Evolutionary conservation across 140 eudicot genomes (phyloP).

Genomic region (Oenanthe javanica): DNA sequence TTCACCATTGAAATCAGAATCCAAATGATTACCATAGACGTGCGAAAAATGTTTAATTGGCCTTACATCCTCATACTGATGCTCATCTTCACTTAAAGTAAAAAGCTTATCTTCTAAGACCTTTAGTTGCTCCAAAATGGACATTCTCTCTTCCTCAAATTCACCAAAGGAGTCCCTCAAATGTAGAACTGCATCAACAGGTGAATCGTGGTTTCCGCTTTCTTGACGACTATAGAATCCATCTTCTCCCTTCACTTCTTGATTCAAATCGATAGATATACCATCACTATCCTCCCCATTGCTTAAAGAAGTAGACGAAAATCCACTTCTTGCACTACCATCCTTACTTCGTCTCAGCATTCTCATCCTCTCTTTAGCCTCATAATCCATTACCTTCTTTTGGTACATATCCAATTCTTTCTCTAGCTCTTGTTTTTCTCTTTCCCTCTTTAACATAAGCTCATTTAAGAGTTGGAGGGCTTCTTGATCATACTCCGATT

Average conservation of each 20-base stretch:
- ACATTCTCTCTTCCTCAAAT: constrained; percentile 77
- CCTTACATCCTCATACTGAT: constrained; percentile 36
- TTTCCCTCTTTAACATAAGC: constrained; percentile 71
- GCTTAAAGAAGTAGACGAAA: constrained; percentile 61
- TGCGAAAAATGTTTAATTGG: constrained; percentile 36
- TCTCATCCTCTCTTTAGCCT: constrained; percentile 57
- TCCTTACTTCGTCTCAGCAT: constrained; percentile 38
- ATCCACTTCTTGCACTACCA: constrained; percentile 45
- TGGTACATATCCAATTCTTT: constrained; percentile 50
- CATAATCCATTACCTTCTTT: constrained; percentile 60
- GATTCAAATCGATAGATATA: constrained; percentile 53
- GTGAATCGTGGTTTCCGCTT: constrained; percentile 34
- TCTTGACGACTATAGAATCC: constrained; percentile 28
- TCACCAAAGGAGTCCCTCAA: constrained; percentile 60
- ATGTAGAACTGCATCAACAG: constrained; percentile 37
- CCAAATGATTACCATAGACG: constrained; percentile 24
- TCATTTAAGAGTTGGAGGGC: constrained; percentile 88
- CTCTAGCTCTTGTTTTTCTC: constrained; percentile 52
- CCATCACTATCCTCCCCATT: constrained; percentile 84
- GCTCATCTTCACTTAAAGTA: constrained; percentile 53
- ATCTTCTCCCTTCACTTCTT: constrained; percentile 50
- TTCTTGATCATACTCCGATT: constrained; percentile 93
- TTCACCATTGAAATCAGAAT: constrained; percentile 19
- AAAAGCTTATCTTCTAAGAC: constrained; percentile 68
- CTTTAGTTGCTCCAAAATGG: constrained; percentile 74